Conservation (phyloP, 441 rosid genomes). For the Gossypium aridum region DNA sequence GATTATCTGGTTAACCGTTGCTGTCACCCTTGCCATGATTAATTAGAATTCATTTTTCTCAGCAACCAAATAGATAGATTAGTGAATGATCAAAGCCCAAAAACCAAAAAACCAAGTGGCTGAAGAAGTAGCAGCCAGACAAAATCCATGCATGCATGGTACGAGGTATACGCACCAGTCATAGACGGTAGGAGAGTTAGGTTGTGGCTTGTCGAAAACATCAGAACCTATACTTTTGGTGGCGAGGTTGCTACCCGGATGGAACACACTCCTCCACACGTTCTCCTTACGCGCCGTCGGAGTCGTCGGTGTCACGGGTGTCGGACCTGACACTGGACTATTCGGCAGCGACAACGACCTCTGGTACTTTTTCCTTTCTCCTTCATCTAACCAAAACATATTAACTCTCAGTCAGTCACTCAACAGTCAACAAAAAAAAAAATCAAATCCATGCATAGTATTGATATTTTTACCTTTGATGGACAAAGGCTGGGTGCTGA, state of each 20-base stretch:
- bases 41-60: background rate
- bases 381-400: constrained; percentile 10
- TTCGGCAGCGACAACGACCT: constrained; percentile 44
- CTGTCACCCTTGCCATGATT: background rate
- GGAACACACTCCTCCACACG: constrained; percentile 96
- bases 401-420: background rate
- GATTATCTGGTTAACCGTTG: background rate
- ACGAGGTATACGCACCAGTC: constrained; percentile 53
- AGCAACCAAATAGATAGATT: background rate
- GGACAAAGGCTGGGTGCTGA: constrained; percentile 38
- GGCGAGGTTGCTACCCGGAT: constrained; percentile 91
- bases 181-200: constrained; percentile 87
- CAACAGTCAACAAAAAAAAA: constrained; percentile 9
- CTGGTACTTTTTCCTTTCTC: constrained; percentile 32
- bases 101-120: background rate
- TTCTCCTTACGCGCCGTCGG: constrained; percentile 68
- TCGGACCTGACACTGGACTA: constrained; percentile 45
- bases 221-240: constrained; percentile 58
- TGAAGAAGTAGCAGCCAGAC: background rate
- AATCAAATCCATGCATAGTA: background rate
- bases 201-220: constrained; percentile 66
- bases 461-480: constrained; percentile 30
- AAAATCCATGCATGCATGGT: constrained; percentile 5
- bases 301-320: constrained; percentile 60
- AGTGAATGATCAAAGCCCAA: background rate